A percentile compares a stretch with the other conserved stretches of the same genome.
Conservation (phyloP, 2,329 filamentous ascomycete genomes). For the Penicillium rolfsii region DNA sequence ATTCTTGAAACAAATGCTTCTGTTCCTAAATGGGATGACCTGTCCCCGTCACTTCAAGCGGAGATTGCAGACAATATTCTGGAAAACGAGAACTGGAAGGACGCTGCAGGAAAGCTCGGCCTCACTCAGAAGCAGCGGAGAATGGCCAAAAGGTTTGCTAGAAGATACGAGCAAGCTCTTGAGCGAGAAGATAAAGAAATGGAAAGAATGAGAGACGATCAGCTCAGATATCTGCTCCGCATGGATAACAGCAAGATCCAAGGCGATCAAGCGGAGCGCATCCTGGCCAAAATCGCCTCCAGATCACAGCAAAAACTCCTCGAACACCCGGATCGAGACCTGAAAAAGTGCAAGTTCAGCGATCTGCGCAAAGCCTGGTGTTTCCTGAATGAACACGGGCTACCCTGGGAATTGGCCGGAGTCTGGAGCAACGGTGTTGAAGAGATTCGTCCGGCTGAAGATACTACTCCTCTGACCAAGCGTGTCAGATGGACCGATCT, state of each 20-base stretch:
- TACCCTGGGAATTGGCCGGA: constrained; percentile 37
- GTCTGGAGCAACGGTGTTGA: constrained; percentile 32
- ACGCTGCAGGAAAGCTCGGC: constrained; percentile 29
- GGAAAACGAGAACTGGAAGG: constrained; percentile 24
- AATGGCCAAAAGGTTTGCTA: neutral
- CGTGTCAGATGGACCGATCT: constrained; percentile 18
- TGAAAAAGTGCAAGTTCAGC: constrained; percentile 34
- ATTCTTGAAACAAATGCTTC: constrained; percentile 6
- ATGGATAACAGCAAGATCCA: constrained; percentile 39
- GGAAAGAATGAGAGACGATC: constrained; percentile 40
- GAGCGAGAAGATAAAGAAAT: constrained; percentile 35
- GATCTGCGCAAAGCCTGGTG: constrained; percentile 38
- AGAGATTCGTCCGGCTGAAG: neutral
- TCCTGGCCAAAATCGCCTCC: constrained; percentile 7
- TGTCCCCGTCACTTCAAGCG: constrained; percentile 37
- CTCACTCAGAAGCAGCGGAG: constrained; percentile 31
- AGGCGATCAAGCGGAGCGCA: constrained; percentile 32
- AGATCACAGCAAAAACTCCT: constrained; percentile 13
- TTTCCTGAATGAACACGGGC: constrained; percentile 35
- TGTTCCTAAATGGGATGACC: constrained; percentile 38
- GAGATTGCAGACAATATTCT: constrained; percentile 43
- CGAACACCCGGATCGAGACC: constrained; percentile 22
- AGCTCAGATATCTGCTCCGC: constrained; percentile 36
- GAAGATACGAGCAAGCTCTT: constrained; percentile 1
- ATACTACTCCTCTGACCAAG: constrained; percentile 13